Conservation (phyloP, 148 eudicot species). For the Suaeda aralocaspica region DNA sequence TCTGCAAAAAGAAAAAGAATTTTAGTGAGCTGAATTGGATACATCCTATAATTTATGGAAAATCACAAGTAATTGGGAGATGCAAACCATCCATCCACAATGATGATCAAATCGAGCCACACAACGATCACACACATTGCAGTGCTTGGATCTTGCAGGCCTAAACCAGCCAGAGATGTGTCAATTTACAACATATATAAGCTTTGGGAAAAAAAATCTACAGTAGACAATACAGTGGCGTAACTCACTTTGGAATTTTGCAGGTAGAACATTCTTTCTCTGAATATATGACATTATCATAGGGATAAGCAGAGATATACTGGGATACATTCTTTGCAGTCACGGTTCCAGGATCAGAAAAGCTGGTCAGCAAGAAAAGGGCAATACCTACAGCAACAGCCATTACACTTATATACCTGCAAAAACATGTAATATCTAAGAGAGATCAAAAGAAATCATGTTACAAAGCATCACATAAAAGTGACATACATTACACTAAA, state of each 20-base stretch:
- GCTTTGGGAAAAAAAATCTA: constrained; percentile 4
- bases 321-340: constrained; percentile 70
- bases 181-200: constrained; percentile 13
- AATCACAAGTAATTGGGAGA: neutral
- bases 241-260: constrained; percentile 75
- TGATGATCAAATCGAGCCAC: constrained; percentile 98
- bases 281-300: constrained; percentile 69
- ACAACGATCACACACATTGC: constrained; percentile 87
- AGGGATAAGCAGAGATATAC: constrained; percentile 80
- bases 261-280: constrained; percentile 90
- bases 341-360: constrained; percentile 93
- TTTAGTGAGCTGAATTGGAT: constrained; percentile 1
- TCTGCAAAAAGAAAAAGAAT: constrained; percentile 46
- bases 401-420: constrained; percentile 75
- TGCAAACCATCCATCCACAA: constrained; percentile 97
- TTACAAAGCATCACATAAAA: constrained; percentile 3
- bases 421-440: constrained; percentile 28
- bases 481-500: neutral
- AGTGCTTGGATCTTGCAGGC: constrained; percentile 98
- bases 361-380: constrained; percentile 82
- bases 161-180: constrained; percentile 37
- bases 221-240: constrained; percentile 1
- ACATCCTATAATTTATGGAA: neutral
- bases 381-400: constrained; percentile 81
- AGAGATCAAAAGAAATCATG: constrained; percentile 19